Conservation (phyloP, 257 asterid species). For the Solanum lycopersicoides region DNA sequence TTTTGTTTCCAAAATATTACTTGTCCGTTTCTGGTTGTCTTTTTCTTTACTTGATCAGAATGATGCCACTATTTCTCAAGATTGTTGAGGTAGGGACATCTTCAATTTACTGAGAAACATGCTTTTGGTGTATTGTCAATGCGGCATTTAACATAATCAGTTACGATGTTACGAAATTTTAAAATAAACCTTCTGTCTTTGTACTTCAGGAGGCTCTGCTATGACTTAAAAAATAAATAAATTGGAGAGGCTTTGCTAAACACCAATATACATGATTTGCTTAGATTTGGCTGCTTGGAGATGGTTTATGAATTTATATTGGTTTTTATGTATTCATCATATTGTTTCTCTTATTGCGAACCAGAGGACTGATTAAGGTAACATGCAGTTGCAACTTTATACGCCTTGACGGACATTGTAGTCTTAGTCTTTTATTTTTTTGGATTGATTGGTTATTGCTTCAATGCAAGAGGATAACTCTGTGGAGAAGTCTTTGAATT, state of each 20-base stretch:
- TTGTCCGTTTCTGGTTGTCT: background rate
- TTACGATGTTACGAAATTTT: background rate
- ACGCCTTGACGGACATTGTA: background rate
- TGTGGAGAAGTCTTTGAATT: background rate
- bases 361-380: background rate
- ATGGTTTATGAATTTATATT: background rate
- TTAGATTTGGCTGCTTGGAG: background rate
- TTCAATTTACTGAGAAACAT: background rate
- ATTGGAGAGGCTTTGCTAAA: background rate
- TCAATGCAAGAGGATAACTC: background rate
- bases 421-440: background rate
- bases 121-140: background rate
- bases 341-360: background rate
- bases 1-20: background rate
- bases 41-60: background rate
- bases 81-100: background rate
- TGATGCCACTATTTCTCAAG: background rate
- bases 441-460: background rate
- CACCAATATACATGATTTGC: background rate
- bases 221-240: background rate
- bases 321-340: background rate
- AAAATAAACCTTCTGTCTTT: background rate
- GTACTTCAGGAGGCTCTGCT: background rate
- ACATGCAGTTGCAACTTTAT: background rate
- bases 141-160: background rate